These are phyloP conservation scores for Leishmania guyanensis DNA, from an alignment of 208 protist genomes.

Conservation along the genomic window DNA sequence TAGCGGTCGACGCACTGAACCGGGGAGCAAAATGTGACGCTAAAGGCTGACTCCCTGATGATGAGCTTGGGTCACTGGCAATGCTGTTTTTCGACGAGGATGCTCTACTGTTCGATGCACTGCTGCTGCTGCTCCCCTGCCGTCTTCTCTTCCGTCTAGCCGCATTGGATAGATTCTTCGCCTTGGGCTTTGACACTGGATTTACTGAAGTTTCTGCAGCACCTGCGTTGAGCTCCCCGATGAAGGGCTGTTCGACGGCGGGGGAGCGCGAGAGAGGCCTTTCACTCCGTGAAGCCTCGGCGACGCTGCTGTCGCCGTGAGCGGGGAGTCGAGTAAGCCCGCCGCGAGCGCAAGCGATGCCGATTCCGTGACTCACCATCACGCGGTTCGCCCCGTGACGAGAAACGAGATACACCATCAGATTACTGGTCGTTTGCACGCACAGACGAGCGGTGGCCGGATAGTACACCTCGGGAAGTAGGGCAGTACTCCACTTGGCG, in stretches of 20 bases:
- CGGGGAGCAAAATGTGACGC: neutral
- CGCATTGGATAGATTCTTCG: neutral
- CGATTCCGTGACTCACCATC: constrained; percentile 43
- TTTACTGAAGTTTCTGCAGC: neutral
- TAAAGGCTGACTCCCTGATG: neutral
- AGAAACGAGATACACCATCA: constrained; percentile 76
- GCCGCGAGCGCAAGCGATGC: constrained; percentile 31
- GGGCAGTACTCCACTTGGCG: constrained; percentile 60
- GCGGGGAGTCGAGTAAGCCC: neutral
- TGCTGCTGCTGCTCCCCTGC: constrained; percentile 8
- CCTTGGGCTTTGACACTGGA: neutral
- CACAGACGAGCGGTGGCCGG: constrained; percentile 65
- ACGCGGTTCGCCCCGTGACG: constrained; percentile 32
- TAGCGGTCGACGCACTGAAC: neutral
- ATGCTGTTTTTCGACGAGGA: neutral
- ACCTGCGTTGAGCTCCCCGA: neutral
- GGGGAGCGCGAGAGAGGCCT: neutral
- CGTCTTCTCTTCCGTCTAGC: neutral
- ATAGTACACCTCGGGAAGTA: constrained; percentile 63
- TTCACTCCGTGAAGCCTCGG: neutral
- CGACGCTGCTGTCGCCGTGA: neutral
- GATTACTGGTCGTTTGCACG: constrained; percentile 59
- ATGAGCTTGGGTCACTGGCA: neutral
- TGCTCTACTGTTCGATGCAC: neutral
- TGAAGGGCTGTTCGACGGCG: neutral